Conservation (phyloP, 2,329 filamentous ascomycete species). For the Aspergillus sp. region DNA sequence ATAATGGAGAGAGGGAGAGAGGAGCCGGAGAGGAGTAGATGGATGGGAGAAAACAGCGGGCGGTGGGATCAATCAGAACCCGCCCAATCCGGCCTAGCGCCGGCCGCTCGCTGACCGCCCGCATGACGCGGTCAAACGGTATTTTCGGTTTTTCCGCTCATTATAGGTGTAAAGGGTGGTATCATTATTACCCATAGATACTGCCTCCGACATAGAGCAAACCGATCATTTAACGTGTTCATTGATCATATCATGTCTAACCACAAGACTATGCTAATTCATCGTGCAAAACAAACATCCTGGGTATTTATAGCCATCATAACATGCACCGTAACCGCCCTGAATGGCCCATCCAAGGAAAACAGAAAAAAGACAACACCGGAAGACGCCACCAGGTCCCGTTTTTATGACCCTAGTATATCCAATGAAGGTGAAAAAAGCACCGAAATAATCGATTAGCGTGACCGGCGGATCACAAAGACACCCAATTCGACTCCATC, state of each 20-base stretch:
- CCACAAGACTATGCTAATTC: slow-evolving; percentile 7
- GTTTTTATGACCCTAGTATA: slow-evolving; percentile 12
- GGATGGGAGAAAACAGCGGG: slow-evolving; percentile 12
- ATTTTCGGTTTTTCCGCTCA: neutral
- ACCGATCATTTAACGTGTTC: neutral
- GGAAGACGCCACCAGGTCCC: slow-evolving; percentile 12
- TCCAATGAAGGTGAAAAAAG: slow-evolving; percentile 8
- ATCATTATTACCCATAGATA: neutral
- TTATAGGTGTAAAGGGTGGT: neutral
- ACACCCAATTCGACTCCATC: slow-evolving; percentile 48
- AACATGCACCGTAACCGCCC: slow-evolving; percentile 14
- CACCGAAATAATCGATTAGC: slow-evolving; percentile 22
- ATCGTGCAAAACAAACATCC: slow-evolving; percentile 23
- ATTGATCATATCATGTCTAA: neutral
- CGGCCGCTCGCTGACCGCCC: slow-evolving; percentile 18
- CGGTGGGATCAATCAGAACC: slow-evolving; percentile 17
- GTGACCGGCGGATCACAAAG: slow-evolving; percentile 49
- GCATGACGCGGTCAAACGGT: neutral
- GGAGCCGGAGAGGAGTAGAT: neutral
- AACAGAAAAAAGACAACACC: slow-evolving; percentile 4
- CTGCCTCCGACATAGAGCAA: too few species aligned
- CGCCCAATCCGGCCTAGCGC: slow-evolving; percentile 20
- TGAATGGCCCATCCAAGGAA: slow-evolving; percentile 14
- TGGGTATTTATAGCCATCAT: slow-evolving; percentile 32
- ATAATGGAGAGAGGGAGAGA: neutral